phyloP scores from a whole-genome alignment of 2,329 filamentous ascomycete genomes.

The Lecanicillium sp. region DNA sequence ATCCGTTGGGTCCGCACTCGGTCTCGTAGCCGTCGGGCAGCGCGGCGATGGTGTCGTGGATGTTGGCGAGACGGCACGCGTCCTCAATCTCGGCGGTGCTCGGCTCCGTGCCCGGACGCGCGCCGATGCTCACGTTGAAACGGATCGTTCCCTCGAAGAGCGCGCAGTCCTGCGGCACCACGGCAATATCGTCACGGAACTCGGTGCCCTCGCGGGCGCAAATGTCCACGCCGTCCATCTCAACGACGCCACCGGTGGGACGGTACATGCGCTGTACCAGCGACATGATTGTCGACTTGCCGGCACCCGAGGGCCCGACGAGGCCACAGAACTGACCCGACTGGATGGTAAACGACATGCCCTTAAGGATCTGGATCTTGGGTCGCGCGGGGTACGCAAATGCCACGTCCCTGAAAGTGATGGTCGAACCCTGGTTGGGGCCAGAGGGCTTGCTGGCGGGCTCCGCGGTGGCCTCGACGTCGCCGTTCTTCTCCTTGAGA shows the following conservation, averaged over 20 bases:
- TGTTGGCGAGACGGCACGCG: constrained; percentile 62
- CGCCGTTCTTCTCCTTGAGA: constrained; percentile 26
- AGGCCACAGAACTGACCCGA: constrained; percentile 57
- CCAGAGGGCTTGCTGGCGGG: constrained; percentile 18
- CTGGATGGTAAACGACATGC: constrained; percentile 49
- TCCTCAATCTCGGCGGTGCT: constrained; percentile 57
- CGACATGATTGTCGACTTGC: constrained; percentile 61
- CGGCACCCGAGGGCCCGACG: constrained; percentile 60
- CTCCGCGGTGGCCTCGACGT: constrained; percentile 35
- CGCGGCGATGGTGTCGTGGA: constrained; percentile 59
- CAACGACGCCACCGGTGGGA: constrained; percentile 34
- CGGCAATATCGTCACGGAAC: constrained; percentile 47
- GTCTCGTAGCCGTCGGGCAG: constrained; percentile 63
- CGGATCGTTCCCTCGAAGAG: constrained; percentile 51
- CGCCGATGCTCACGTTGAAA: constrained; percentile 52
- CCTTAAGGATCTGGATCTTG: constrained; percentile 49
- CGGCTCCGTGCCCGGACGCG: constrained; percentile 47
- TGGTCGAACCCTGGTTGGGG: constrained; percentile 33
- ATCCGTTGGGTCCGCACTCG: constrained; percentile 64
- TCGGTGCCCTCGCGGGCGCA: constrained; percentile 32
- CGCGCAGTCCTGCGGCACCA: constrained; percentile 53
- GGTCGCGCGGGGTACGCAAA: constrained; percentile 63
- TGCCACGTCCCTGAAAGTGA: constrained; percentile 52
- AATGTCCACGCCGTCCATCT: constrained; percentile 43
- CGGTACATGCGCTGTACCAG: constrained; percentile 46